phyloP scores from a whole-genome alignment of 2,329 filamentous ascomycete genomes.

The Botrytis elliptica region DNA sequence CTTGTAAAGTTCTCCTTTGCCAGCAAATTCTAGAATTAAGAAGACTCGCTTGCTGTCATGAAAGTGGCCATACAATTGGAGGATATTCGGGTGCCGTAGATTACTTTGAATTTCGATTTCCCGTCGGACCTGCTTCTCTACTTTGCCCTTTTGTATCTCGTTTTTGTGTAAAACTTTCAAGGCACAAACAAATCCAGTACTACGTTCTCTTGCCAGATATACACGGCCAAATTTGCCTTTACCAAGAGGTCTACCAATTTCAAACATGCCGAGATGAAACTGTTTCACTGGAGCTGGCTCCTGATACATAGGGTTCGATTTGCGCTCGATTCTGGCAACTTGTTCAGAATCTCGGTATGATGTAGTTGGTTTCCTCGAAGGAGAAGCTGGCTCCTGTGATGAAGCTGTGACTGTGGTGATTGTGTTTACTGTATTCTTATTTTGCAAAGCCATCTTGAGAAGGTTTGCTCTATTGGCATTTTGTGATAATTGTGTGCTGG shows the following conservation, averaged over 20 bases:
- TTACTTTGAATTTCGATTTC: constrained; percentile 76
- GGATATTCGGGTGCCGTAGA: constrained; percentile 68
- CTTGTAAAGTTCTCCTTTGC: constrained; percentile 72
- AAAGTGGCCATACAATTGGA: constrained; percentile 70
- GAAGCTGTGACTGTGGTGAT: constrained; percentile 67
- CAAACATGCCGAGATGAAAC: constrained; percentile 74
- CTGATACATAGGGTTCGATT: constrained; percentile 53
- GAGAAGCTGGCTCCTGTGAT: constrained; percentile 57
- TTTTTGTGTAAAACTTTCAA: constrained; percentile 73
- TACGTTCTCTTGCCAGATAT: constrained; percentile 67
- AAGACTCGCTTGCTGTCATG: constrained; percentile 73
- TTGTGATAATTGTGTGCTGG: constrained; percentile 44
- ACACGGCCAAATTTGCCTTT: constrained; percentile 75
- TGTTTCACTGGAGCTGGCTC: constrained; percentile 59
- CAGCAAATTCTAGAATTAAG: constrained; percentile 70
- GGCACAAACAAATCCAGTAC: constrained; percentile 68
- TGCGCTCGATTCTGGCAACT: constrained; percentile 48
- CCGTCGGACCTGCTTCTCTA: constrained; percentile 70
- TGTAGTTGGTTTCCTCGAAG: constrained; percentile 50
- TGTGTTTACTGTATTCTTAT: constrained; percentile 67
- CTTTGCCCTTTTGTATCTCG: constrained; percentile 63
- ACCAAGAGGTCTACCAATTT: constrained; percentile 70
- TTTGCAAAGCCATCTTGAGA: constrained; percentile 81
- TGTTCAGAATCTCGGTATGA: constrained; percentile 51
- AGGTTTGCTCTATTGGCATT: constrained; percentile 72